Percentiles rank a stretch among this genome's conserved stretches.
Conservation (phyloP, 1,139 yeast species). For the Candida sp. region DNA sequence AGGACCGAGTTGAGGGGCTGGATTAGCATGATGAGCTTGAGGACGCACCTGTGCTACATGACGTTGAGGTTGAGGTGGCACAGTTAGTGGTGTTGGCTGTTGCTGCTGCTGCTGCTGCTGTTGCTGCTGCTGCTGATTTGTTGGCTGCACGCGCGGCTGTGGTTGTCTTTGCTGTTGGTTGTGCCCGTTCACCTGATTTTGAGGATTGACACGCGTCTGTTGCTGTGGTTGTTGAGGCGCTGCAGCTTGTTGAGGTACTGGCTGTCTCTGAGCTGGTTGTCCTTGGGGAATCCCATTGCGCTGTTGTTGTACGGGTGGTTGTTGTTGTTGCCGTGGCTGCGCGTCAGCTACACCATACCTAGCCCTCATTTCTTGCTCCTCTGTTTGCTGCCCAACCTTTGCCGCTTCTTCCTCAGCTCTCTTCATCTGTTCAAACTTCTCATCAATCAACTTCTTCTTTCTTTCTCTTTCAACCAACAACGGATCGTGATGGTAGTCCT, state of each 20-base stretch:
- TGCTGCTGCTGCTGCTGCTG: conserved; percentile 4
- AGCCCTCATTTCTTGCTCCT: not conserved
- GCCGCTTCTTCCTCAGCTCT: conserved; percentile 1
- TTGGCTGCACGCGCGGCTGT: not conserved
- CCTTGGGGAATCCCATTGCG: not conserved
- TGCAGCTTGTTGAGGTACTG: not conserved
- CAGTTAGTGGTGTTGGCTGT: conserved; percentile 3
- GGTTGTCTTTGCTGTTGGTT: not conserved
- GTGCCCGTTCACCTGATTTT: not conserved
- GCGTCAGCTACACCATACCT: not conserved
- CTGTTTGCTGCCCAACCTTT: not conserved
- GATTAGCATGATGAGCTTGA: not conserved
- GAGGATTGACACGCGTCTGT: not conserved
- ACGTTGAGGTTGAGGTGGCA: not conserved
- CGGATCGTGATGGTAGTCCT: conserved; percentile 44
- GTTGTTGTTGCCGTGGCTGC: conserved; percentile 2
- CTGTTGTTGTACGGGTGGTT: not conserved
- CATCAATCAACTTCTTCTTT: conserved; percentile 17
- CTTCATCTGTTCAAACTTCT: conserved; percentile 6
- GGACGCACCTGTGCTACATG: not conserved
- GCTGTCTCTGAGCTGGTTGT: not conserved
- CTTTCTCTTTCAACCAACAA: conserved; percentile 34
- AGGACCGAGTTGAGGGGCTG: conserved; percentile 8
- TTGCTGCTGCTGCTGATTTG: conserved; percentile 2
- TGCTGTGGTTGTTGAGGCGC: not conserved